Evolutionary conservation across 192 early-diverging fungal genomes (phyloP), one percentile per base, ranked within the genome.

Genomic region (Coemansia guatemalensis): DNA sequence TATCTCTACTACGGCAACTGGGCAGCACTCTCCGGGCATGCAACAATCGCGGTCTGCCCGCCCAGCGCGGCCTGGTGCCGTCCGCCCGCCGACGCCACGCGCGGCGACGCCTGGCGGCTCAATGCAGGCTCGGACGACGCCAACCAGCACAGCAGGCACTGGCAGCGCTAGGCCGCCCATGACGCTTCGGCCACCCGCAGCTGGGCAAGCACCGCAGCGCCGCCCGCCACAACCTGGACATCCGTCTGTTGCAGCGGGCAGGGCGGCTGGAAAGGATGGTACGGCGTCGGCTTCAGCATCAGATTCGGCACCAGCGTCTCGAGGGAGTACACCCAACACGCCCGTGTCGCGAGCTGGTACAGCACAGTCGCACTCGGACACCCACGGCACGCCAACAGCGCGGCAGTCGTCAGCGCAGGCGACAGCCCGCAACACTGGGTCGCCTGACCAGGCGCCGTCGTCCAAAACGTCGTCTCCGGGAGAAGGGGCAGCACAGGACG

Each of bases 311-410:
- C 66, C 72, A n/a, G 58, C 32, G 32, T 72, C 75, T 30, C 66
- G 75, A 1, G 75, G 49, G 24, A 73, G 59, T 55, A 78, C 75
- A 25, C 73, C 73, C 1, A 75, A 52, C 49, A 44, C 66, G 20
- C 54, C 62, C 29, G 58, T 29, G 7, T 20, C 58, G 23, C 51
- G 53, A 50, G 27, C 26, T 8, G 53, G 58, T 1, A 59, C 60
- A 5, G 22, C 33, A 48, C 58, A 47, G 17, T 39, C 48, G 27
- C 53, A 44, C 1, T 14, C 25, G 17, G 47, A 6, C 4, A 21
- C 58, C 5, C 47, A 41, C 18, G 47, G 17, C 44, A 41, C 39
- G 30, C 4, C 27, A 29, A 23, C 55, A 11, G 21, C 55, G 26
- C 25, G 55, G 12, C 62, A 54, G 17, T 53, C 62, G 14, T 17